Base-by-base conservation (phyloP, 768 basidiomycete species). In the Cubamyces lactineus region DNA sequence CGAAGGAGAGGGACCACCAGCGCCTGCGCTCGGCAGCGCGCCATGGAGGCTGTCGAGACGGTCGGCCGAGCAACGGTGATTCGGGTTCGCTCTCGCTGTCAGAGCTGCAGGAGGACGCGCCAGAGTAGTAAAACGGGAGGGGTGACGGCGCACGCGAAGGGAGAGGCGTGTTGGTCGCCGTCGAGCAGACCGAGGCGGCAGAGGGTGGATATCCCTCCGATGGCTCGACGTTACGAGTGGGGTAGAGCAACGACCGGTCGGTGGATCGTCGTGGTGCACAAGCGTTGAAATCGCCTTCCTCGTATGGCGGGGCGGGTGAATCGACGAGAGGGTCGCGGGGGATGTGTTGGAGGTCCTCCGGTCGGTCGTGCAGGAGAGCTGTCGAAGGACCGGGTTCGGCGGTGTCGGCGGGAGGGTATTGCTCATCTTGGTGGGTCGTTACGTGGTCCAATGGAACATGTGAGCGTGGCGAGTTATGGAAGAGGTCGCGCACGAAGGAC, bases 61-160 rank as follows among this genome's bases (percentile, higher is more conserved):
- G 78, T 72, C 38, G 86, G 67, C 54, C 76, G 76, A 40, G 85
- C 79, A 53, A 83, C 76, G 66, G 60, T 2, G 70, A 68, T 21
- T 69, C 69, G 43, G 69, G 41, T 74, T 75, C 48, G 79, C 68
- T 89, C 64, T 91, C 89, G 65, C 79, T 82, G 60, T 90, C 89
- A 3, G 81, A 81, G 66, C 81, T 85, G 34, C 84, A 82, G 6
- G 84, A 83, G 39, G 84, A 76, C 21, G 75, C 76, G 61, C 77
- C 75, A 12, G 79, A 76, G 40, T 82, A 73, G 66, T 84, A 83
- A 53, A 81, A 79, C 40, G 84, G 83, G 12, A 82, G 73, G 7
- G 88, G 89, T 0, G 89, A 89, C 15, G 79, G 68, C 13, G 84
- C 77, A 51, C 87, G 84, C 9, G 89, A 88, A n/a, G 82, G 82